Evolutionary conservation across 148 eudicot genomes (phyloP).

Genomic region (Beta vulgaris): DNA sequence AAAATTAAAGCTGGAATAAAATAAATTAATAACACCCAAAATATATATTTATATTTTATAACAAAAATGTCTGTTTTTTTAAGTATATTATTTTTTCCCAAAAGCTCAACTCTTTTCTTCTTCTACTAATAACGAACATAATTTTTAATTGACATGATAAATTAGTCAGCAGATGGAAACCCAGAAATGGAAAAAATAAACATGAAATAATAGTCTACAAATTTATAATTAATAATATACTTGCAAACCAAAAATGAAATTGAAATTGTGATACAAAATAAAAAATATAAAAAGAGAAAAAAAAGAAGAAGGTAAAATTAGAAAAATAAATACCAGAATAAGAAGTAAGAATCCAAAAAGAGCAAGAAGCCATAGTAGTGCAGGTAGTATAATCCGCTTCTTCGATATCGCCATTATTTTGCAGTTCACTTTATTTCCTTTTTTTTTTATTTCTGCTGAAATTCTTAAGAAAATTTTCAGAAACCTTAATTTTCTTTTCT

Average conservation of each 20-base stretch:
- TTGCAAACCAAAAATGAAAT: too few relatives aligned
- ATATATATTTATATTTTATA: too few relatives aligned
- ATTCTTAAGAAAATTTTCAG: neutral
- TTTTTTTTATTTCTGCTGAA: neutral
- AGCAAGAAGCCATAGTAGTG: constrained; percentile 63
- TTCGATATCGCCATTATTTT: constrained; percentile 32
- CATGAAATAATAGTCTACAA: too few relatives aligned
- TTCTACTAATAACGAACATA: too few relatives aligned
- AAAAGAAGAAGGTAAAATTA: neutral
- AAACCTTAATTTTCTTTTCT: too few relatives aligned
- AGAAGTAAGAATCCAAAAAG: constrained; percentile 70
- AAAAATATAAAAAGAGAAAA: neutral
- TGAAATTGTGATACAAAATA: too few relatives aligned
- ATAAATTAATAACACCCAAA: neutral
- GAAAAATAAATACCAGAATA: constrained; percentile 49
- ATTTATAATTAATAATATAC: too few relatives aligned
- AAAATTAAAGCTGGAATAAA: neutral
- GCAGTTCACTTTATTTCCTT: neutral
- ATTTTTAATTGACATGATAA: neutral
- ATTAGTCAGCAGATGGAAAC: neutral
- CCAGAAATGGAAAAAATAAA: too few relatives aligned
- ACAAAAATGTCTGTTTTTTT: too few relatives aligned
- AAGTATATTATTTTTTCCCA: too few relatives aligned
- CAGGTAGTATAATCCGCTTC: constrained; percentile 28
- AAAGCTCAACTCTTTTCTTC: neutral